phyloP scores from a whole-genome alignment of 2,329 filamentous ascomycete genomes.

The Didymella exigua region DNA sequence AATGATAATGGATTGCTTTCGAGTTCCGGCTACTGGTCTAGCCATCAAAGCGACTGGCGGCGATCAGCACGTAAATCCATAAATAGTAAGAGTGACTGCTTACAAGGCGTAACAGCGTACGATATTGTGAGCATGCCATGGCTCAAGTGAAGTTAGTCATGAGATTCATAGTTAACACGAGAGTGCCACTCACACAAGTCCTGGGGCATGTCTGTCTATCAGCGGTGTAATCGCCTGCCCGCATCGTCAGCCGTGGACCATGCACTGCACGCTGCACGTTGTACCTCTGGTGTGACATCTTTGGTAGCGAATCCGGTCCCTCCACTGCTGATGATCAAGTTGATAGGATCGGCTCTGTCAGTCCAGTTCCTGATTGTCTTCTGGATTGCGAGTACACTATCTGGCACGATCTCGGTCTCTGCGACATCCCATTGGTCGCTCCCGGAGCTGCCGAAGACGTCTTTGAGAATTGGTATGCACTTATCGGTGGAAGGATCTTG shows the following conservation, averaged over 20 bases:
- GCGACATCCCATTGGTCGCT: constrained; percentile 73
- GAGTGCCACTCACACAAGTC: constrained; percentile 68
- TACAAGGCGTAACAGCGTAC: constrained; percentile 85
- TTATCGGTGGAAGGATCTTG: constrained; percentile 79
- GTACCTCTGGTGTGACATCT: constrained; percentile 89
- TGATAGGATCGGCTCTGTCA: constrained; percentile 65
- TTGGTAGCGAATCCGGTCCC: constrained; percentile 89
- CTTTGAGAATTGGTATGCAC: constrained; percentile 68
- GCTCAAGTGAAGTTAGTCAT: constrained; percentile 46
- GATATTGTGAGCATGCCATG: constrained; percentile 92
- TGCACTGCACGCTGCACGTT: background rate
- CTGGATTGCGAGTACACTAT: constrained; percentile 77
- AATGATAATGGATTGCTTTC: constrained; percentile 80
- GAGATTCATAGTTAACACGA: background rate
- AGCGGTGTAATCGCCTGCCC: constrained; percentile 75
- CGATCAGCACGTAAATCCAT: constrained; percentile 22
- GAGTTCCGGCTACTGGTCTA: constrained; percentile 84
- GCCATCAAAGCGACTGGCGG: constrained; percentile 91
- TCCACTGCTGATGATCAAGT: constrained; percentile 86
- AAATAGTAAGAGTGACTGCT: constrained; percentile 47
- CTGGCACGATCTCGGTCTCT: constrained; percentile 76
- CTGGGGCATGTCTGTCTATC: constrained; percentile 83
- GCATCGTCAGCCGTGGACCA: constrained; percentile 13
- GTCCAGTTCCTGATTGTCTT: constrained; percentile 73
- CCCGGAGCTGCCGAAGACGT: constrained; percentile 71